Percentiles rank a stretch among this genome's conserved stretches.
Evolutionary conservation across 139 green algal genomes (phyloP).

Genomic region (Chlamydomonas asymmetrica): DNA sequence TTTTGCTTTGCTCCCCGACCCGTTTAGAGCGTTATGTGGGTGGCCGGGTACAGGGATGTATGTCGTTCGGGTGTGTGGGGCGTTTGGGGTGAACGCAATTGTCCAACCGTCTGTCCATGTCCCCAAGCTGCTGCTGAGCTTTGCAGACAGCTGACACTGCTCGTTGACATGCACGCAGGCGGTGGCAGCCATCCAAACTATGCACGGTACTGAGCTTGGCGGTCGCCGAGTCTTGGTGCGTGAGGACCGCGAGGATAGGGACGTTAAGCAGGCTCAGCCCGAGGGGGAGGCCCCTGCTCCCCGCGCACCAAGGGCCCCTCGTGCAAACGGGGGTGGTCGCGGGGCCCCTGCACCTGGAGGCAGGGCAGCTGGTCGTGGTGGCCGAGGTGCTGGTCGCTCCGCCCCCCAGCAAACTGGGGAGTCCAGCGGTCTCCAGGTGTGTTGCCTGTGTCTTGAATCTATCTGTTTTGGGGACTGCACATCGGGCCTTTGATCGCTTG

Average conservation of each 20-base stretch:
- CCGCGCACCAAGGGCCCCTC: constrained; percentile 13
- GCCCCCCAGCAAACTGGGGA: constrained; percentile 29
- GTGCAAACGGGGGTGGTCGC: constrained; percentile 12
- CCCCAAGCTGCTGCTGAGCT: too few relatives aligned
- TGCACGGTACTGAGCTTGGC: constrained; percentile 83
- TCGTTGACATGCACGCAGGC: too few relatives aligned
- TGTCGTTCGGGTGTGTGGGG: too few relatives aligned
- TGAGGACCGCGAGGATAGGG: constrained; percentile 93
- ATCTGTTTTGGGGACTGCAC: neutral
- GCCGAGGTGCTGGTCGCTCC: constrained; percentile 31
- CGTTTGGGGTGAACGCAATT: too few relatives aligned
- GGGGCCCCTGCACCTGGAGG: constrained; percentile 7
- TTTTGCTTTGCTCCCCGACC: too few relatives aligned
- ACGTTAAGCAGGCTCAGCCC: constrained; percentile 86
- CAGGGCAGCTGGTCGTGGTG: constrained; percentile 8
- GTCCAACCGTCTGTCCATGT: too few relatives aligned
- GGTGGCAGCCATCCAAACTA: constrained; percentile 63
- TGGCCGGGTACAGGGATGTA: too few relatives aligned
- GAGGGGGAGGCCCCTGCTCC: constrained; percentile 24
- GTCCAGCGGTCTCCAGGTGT: constrained; percentile 69
- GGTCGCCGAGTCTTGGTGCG: constrained; percentile 89
- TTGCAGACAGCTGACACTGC: too few relatives aligned
- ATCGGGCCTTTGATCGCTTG: too few relatives aligned
- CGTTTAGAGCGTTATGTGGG: too few relatives aligned
- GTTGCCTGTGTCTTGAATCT: too few relatives aligned